A percentile compares a stretch with the other conserved stretches of the same genome.
phyloP scores from a whole-genome alignment of 1,139 yeast genomes.

The Pichia terricola region DNA sequence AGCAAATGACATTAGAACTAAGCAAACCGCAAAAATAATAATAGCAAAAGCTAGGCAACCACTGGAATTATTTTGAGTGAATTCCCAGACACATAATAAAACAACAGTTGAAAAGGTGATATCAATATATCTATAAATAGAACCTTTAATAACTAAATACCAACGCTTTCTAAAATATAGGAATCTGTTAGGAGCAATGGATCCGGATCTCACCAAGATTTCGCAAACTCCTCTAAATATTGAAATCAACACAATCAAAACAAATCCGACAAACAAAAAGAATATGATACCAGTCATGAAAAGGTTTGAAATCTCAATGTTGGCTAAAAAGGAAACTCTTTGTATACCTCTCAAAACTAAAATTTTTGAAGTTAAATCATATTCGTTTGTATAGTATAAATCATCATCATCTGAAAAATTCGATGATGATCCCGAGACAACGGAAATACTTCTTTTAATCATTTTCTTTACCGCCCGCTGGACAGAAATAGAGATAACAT shows the following conservation, averaged over 20 bases:
- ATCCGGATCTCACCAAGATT: constrained; percentile 49
- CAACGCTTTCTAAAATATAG: constrained; percentile 73
- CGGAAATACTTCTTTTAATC: constrained; percentile 21
- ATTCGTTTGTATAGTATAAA: constrained; percentile 67
- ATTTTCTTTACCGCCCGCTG: constrained; percentile 36
- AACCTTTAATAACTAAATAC: constrained; percentile 77
- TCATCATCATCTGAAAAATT: constrained; percentile 40
- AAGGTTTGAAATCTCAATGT: constrained; percentile 75
- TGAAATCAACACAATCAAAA: constrained; percentile 54
- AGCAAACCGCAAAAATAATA: constrained; percentile 45
- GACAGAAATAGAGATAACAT: constrained; percentile 65
- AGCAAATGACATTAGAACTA: constrained; percentile 62
- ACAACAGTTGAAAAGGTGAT: constrained; percentile 83
- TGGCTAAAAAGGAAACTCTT: constrained; percentile 78
- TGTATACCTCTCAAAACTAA: constrained; percentile 83
- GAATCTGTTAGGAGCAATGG: constrained; percentile 58
- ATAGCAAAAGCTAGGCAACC: constrained; percentile 72
- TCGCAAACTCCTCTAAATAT: constrained; percentile 71
- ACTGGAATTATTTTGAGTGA: constrained; percentile 71
- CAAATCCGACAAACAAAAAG: constrained; percentile 69
- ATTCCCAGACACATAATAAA: constrained; percentile 81
- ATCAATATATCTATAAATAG: constrained; percentile 70
- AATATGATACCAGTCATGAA: constrained; percentile 84
- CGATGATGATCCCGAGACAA: constrained; percentile 25
- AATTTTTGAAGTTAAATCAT: constrained; percentile 51